phyloP scores from a whole-genome alignment of 441 rosid genomes.

The Viola pubescens region DNA sequence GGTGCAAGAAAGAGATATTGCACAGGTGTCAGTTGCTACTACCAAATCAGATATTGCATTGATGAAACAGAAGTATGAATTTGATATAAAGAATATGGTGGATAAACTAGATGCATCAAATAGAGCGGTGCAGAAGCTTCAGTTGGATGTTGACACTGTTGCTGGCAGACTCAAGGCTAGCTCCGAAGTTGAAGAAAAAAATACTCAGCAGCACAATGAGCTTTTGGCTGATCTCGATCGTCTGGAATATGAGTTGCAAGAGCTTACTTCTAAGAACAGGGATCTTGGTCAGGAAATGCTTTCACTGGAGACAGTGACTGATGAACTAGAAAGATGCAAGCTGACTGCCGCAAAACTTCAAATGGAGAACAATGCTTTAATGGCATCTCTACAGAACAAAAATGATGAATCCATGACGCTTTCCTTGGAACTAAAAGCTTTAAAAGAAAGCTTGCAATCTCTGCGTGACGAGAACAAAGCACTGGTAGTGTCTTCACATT shows the following conservation, averaged over 20 bases:
- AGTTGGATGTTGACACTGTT: conserved; percentile 52
- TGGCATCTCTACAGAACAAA: conserved; percentile 43
- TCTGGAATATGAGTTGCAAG: conserved; percentile 52
- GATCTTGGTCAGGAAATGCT: conserved; percentile 53
- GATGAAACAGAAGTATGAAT: conserved; percentile 53
- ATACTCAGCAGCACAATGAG: conserved; percentile 39
- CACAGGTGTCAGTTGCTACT: conserved; percentile 29
- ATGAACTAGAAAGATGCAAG: conserved; percentile 53
- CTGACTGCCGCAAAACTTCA: conserved; percentile 46
- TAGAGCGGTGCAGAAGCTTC: conserved; percentile 51
- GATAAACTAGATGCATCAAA: conserved; percentile 45
- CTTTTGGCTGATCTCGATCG: conserved; percentile 47
- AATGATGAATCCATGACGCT: conserved; percentile 33
- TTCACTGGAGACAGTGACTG: conserved; percentile 37
- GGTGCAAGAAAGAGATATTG: conserved; percentile 43
- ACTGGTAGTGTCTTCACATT: conserved; percentile 9
- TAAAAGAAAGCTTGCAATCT: conserved; percentile 15
- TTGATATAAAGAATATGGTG: conserved; percentile 34
- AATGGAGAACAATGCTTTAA: conserved; percentile 39
- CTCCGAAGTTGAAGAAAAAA: conserved; percentile 51
- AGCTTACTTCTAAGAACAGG: conserved; percentile 46
- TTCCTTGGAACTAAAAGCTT: conserved; percentile 11
- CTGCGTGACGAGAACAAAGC: conserved; percentile 18
- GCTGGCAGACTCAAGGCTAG: conserved; percentile 42
- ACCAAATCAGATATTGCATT: conserved; percentile 43